These are phyloP conservation scores for Paspalum notatum DNA, from an alignment of 176 grass and related monocot species.

Conservation along the genomic window DNA sequence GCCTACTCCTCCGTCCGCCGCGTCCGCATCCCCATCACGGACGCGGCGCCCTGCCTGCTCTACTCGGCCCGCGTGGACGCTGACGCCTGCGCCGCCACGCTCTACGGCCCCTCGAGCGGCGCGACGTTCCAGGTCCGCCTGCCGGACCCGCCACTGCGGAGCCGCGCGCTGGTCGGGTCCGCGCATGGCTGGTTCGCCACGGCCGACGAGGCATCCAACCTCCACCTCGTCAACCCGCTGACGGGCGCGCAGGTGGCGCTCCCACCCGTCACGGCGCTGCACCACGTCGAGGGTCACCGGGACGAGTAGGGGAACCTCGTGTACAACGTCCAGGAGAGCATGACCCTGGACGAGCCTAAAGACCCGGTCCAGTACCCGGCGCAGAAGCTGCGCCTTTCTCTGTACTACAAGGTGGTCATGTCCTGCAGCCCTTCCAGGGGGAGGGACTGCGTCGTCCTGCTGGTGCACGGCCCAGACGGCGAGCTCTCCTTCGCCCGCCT, in stretches of 20 bases:
- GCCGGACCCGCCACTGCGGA: neutral
- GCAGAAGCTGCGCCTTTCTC: neutral
- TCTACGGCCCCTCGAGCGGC: neutral
- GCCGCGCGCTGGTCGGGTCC: conserved; percentile 17
- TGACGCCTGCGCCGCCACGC: neutral
- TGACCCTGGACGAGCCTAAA: neutral
- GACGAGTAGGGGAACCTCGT: neutral
- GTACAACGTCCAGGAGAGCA: neutral
- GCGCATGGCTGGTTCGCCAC: conserved; percentile 30
- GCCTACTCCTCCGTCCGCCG: neutral
- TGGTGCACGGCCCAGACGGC: neutral
- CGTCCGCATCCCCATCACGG: conserved; percentile 2
- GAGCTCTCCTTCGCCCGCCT: neutral
- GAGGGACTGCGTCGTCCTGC: neutral
- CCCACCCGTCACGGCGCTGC: neutral
- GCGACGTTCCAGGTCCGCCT: neutral
- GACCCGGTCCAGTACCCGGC: neutral
- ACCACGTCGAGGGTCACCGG: neutral
- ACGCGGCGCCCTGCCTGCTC: neutral
- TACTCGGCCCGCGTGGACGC: neutral
- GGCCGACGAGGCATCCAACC: conserved; percentile 21
- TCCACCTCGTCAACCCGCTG: conserved; percentile 28
- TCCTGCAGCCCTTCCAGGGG: conserved; percentile 1
- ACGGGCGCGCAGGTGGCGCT: neutral
- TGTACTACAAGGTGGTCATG: neutral